Conservation (phyloP, 2,329 filamentous ascomycete genomes). For the Beauveria caledonica region DNA sequence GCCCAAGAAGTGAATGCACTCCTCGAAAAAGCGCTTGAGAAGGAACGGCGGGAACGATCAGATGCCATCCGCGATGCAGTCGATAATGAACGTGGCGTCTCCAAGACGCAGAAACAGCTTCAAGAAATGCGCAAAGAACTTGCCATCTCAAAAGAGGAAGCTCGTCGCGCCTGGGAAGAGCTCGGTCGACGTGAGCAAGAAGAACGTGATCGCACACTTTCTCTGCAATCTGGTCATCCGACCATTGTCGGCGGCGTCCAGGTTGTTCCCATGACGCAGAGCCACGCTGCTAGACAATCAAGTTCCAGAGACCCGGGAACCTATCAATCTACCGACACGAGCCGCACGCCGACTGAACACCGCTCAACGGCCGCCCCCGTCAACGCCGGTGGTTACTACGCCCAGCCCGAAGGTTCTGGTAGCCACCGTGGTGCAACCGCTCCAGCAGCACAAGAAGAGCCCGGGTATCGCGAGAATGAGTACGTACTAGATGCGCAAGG, state of each 20-base stretch:
- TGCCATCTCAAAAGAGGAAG: conserved; percentile 91
- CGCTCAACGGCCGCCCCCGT: neutral
- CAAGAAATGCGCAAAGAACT: conserved; percentile 87
- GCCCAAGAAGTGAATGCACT: conserved; percentile 74
- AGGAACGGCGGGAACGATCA: conserved; percentile 62
- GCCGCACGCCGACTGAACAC: conserved; percentile 5
- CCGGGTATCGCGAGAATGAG: conserved; percentile 45
- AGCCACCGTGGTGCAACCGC: neutral
- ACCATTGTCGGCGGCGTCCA: conserved; percentile 89
- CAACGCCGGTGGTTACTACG: neutral
- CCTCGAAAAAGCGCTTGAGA: conserved; percentile 65
- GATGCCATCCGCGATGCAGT: conserved; percentile 60
- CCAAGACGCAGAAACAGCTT: conserved; percentile 71
- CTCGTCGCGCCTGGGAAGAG: conserved; percentile 93
- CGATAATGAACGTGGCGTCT: conserved; percentile 60
- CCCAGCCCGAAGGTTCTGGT: neutral
- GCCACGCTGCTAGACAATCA: conserved; percentile 48
- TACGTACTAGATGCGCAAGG: conserved; percentile 57
- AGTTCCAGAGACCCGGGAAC: conserved; percentile 31
- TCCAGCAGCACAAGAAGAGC: neutral
- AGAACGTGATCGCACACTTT: conserved; percentile 77
- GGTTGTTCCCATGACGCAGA: conserved; percentile 85
- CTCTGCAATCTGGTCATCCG: conserved; percentile 79
- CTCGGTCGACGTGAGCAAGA: conserved; percentile 87
- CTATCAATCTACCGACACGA: conserved; percentile 21